These are phyloP conservation scores for Poa pratensis DNA, from an alignment of 176 grass and related monocot species.

Conservation along the genomic window DNA sequence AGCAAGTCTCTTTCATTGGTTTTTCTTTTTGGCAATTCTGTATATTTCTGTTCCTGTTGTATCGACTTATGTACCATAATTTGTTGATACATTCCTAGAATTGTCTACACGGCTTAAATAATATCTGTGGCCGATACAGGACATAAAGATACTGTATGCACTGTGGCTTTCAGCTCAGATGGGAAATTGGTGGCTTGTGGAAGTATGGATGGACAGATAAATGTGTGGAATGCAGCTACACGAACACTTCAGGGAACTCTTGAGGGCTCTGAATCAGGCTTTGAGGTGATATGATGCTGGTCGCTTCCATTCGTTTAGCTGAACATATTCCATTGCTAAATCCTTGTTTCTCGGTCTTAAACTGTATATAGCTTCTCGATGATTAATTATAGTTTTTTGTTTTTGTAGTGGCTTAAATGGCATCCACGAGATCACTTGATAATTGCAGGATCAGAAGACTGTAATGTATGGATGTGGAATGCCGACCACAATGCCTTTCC, in stretches of 20 bases:
- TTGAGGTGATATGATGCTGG: slow-evolving; percentile 66
- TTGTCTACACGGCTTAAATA: slow-evolving; percentile 11
- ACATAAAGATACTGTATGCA: slow-evolving; percentile 70
- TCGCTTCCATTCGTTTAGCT: not conserved
- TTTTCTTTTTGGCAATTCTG: not conserved
- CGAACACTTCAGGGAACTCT: slow-evolving; percentile 61
- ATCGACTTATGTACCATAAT: not conserved
- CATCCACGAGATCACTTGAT: slow-evolving; percentile 72
- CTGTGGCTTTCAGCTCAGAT: slow-evolving; percentile 85
- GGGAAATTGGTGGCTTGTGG: slow-evolving; percentile 74
- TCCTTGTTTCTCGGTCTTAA: not conserved
- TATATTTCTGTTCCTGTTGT: slow-evolving; percentile 6
- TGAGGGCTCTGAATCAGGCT: slow-evolving; percentile 73
- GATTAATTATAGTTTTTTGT: not conserved
- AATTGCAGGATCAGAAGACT: slow-evolving; percentile 85
- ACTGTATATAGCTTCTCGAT: not conserved
- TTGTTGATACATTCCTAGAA: slow-evolving; percentile 3
- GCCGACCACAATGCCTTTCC: slow-evolving; percentile 53
- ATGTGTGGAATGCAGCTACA: slow-evolving; percentile 69
- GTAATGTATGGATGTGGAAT: slow-evolving; percentile 89
- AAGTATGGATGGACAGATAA: slow-evolving; percentile 75
- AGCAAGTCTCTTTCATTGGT: not conserved
- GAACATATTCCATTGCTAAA: not conserved
- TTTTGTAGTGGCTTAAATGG: slow-evolving; percentile 89
- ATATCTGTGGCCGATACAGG: slow-evolving; percentile 50